Base-by-base conservation (phyloP, 2,329 filamentous ascomycete species). In the Fusarium clavum region DNA sequence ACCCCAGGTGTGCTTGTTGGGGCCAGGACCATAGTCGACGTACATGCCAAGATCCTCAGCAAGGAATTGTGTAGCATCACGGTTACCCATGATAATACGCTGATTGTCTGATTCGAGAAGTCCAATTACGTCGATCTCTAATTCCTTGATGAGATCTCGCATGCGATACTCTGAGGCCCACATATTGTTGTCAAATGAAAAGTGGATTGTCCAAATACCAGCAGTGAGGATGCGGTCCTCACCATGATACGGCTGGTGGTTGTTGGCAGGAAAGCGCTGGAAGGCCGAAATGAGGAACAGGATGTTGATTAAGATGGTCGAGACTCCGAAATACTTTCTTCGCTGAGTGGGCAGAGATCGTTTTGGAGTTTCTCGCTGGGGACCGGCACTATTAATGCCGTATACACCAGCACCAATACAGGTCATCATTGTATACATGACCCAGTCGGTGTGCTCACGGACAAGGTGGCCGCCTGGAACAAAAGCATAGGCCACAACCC, bases 1-100 rank as follows among this genome's bases (percentile, higher is more conserved):
- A 54, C 96, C 96, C 96, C 96, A 99, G 0, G 96, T 99, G 83
- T 99, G 96, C 83, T 98, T 99, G 87, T 99, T 97, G 9, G 96
- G 96, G 3, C 96, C 96, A 30, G 96, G 96, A 58, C 96, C 96
- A 76, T 94, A 98, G 83, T 99, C 96, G 52, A 97, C 94, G 77
- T 98, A 99, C 96, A 99, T 99, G 74, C 96, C 96, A 13, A 99
- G 87, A 72, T 99, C 94, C 79, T 98, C 95, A 22, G 96, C 94
- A 11, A 99, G 87, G 81, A 93, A 97, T 78, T 98, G 96, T 2
- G 96, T 98, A 11, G 93, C 92, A 79, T 99, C 96, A 72, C 96
- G 92, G 82, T 98, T 99, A 76, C 96, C 96, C 96, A 98, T 99
- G 84, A 99, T 99, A 82, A 99, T 97, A 73, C 95, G 93, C 82